Percentiles rank a stretch among this genome's conserved stretches.
Conservation (phyloP, 805 yeast genomes). For the Schwanniomyces vanrijiae region DNA sequence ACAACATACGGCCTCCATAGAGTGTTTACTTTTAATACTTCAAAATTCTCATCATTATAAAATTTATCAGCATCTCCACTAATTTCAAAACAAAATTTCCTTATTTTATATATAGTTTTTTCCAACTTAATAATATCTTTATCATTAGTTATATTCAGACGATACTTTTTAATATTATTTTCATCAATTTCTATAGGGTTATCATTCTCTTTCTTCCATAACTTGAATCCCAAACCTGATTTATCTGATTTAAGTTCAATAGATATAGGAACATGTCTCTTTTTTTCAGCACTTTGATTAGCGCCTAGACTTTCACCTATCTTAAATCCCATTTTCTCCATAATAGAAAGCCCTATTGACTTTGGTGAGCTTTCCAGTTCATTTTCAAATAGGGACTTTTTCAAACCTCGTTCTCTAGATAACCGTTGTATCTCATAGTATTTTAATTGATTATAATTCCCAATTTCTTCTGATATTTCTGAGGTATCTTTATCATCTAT, state of each 20-base stretch:
- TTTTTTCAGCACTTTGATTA: conserved; percentile 8
- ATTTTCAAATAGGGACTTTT: conserved; percentile 8
- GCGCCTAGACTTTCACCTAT: conserved; percentile 47
- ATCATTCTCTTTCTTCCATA: neutral
- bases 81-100: conserved; percentile 41
- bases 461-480: neutral
- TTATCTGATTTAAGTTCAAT: conserved; percentile 15
- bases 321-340: conserved; percentile 61
- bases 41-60: conserved; percentile 22
- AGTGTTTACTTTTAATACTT: conserved; percentile 26
- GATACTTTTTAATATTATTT: conserved; percentile 1
- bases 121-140: neutral
- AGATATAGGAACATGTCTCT: conserved; percentile 33
- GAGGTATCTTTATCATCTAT: neutral
- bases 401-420: conserved; percentile 2
- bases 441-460: neutral
- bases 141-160: neutral
- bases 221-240: conserved; percentile 20
- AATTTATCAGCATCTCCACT: conserved; percentile 35
- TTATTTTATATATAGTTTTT: conserved; percentile 23
- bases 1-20: conserved; percentile 41
- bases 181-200: neutral
- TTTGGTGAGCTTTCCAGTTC: conserved; percentile 8
- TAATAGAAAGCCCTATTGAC: conserved; percentile 49
- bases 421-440: neutral